Conservation (phyloP, 345 rosid genomes). For the Eucalyptus microcorys region DNA sequence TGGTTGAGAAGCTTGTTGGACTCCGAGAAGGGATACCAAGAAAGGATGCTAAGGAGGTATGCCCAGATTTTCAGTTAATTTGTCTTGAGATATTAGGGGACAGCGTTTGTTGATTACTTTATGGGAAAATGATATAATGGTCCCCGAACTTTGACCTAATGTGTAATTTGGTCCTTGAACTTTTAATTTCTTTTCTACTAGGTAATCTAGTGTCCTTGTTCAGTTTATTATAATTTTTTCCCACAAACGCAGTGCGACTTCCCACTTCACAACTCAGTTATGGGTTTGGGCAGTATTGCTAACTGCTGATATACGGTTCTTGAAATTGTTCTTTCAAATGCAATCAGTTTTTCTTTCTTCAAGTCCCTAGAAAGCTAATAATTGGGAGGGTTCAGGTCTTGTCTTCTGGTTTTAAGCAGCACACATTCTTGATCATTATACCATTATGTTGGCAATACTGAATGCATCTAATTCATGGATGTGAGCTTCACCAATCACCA, state of each 20-base stretch:
- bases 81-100: background rate
- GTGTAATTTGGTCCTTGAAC: background rate
- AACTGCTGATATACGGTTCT: background rate
- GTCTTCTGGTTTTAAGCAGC: background rate
- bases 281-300: background rate
- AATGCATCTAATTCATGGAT: background rate
- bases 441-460: background rate
- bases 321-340: background rate
- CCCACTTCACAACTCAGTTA: background rate
- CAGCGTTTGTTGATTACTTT: background rate
- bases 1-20: conserved; percentile 95
- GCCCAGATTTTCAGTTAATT: background rate
- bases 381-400: background rate
- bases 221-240: background rate
- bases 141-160: too few species aligned
- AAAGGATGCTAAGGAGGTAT: conserved; percentile 97
- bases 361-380: background rate
- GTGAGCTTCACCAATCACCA: background rate
- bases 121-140: background rate
- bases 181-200: background rate
- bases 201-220: too few species aligned
- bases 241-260: background rate
- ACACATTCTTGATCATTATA: background rate
- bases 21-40: conserved; percentile 93
- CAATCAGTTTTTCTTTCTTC: background rate